Evolutionary conservation across 495 filamentous ascomycete genomes (phyloP), one percentile per base, ranked within the genome.

Genomic region (Xylaria longipes): DNA sequence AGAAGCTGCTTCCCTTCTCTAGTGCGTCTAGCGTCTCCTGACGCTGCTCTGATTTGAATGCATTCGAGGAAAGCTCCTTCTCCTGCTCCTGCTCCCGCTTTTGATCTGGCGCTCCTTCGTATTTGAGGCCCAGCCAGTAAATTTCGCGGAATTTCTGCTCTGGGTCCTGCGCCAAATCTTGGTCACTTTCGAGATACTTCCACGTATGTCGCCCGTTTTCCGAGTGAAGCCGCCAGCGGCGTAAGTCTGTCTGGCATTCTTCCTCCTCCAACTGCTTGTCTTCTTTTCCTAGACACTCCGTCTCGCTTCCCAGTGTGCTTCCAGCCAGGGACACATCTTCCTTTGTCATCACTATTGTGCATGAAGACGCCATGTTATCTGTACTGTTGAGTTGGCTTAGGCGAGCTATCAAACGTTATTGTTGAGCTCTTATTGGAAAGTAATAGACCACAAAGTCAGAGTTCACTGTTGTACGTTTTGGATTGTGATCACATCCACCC

Each of bases 121-220:
- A 33, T 22, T 17, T 85, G 35, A 94, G 76, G 15, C 91, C 91
- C 22, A 96, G 79, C 73, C 87, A 87, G 71, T 91, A 92, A 74
- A 89, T 92, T 70, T 96, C 93, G 25, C 89, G 90, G 31, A 82
- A 80, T 8, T 86, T 87, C 77, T 94, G 92, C 14, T 93, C 91
- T 92, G 93, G 94, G 31, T 50, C 45, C 1, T 65, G 25, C 68
- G 88, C 79, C 45, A 85, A 74, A 69, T 93, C 87, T 71, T 91
- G 87, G 57, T 93, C 91, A 1, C 86, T 86, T 73, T 90, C 82
- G 7, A 95, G 85, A 77, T 95, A 95, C 65, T 93, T 88, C 93
- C 93, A 96, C 37, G 91, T 95, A 73, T 95, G 93, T 60, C 89
- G 84, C 46, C 93, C 93, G 29, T 85, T 81, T 25, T 94, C 91